Evolutionary conservation across 208 protist species (phyloP).

Genomic region (Herpetomonas samuelpessoai): DNA sequence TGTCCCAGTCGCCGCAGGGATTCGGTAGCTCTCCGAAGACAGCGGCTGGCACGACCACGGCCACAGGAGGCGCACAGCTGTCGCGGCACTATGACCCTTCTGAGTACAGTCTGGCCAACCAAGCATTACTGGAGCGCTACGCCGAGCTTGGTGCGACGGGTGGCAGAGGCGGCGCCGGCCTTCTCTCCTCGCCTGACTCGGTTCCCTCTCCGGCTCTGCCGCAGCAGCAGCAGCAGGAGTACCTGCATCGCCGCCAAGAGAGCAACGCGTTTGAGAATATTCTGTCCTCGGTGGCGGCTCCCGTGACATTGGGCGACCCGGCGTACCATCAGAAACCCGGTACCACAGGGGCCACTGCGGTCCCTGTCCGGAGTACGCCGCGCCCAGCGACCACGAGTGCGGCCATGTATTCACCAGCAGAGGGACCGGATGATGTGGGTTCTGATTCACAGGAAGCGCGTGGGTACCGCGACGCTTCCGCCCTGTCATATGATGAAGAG

Average conservation of each 20-base stretch:
- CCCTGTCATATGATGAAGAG: neutral
- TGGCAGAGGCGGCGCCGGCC: no score
- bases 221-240: neutral
- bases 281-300: constrained; percentile 14
- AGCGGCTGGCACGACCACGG: neutral
- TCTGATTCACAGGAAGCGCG: no score
- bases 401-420: neutral
- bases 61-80: neutral
- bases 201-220: neutral
- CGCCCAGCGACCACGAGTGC: no score
- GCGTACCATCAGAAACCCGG: neutral
- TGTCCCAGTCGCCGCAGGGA: no score
- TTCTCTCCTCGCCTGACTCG: neutral
- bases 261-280: constrained; percentile 28
- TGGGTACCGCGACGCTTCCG: neutral
- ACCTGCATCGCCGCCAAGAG: constrained; percentile 5
- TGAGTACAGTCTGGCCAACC: neutral
- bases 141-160: neutral
- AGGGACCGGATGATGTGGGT: neutral
- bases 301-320: constrained; percentile 5
- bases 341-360: no score
- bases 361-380: no score
- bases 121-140: neutral
- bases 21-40: neutral
- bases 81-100: neutral